A percentile compares a stretch with the other conserved stretches of the same genome.
These are phyloP conservation scores for Xerocomus brunneocitrinus DNA, from an alignment of 768 basidiomycete species.

Conservation along the genomic window DNA sequence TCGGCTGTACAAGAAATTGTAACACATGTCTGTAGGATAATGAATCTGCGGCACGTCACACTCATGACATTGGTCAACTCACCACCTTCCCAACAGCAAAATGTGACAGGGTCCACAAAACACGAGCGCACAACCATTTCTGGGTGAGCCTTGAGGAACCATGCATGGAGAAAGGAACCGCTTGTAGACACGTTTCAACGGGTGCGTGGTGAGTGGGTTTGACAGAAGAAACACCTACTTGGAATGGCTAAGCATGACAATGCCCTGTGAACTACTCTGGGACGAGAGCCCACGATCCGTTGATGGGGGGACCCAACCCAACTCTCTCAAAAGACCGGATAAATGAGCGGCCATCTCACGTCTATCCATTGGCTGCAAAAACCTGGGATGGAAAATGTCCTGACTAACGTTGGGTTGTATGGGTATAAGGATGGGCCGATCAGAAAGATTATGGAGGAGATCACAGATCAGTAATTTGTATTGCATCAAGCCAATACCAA, in stretches of 20 bases:
- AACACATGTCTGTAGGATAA: constrained; percentile 65
- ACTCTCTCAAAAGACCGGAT: constrained; percentile 49
- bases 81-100: constrained; percentile 95
- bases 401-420: constrained; percentile 87
- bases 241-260: constrained; percentile 83
- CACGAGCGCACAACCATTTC: constrained; percentile 69
- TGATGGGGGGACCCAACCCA: constrained; percentile 57
- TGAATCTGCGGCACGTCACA: neutral
- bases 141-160: constrained; percentile 80
- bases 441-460: constrained; percentile 50
- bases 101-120: constrained; percentile 87
- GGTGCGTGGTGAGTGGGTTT: neutral
- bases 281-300: constrained; percentile 9
- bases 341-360: constrained; percentile 55
- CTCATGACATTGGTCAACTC: constrained; percentile 20
- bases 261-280: constrained; percentile 38
- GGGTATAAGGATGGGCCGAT: constrained; percentile 71
- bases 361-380: constrained; percentile 66
- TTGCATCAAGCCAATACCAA: constrained; percentile 78
- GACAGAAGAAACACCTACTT: constrained; percentile 49
- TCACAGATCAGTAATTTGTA: constrained; percentile 59
- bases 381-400: constrained; percentile 71
- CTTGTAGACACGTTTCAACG: constrained; percentile 31
- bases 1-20: constrained; percentile 80
- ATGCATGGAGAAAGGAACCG: constrained; percentile 81